Evolutionary conservation across 2,329 filamentous ascomycete genomes (phyloP).

Genomic region (Metarhizium rileyi): DNA sequence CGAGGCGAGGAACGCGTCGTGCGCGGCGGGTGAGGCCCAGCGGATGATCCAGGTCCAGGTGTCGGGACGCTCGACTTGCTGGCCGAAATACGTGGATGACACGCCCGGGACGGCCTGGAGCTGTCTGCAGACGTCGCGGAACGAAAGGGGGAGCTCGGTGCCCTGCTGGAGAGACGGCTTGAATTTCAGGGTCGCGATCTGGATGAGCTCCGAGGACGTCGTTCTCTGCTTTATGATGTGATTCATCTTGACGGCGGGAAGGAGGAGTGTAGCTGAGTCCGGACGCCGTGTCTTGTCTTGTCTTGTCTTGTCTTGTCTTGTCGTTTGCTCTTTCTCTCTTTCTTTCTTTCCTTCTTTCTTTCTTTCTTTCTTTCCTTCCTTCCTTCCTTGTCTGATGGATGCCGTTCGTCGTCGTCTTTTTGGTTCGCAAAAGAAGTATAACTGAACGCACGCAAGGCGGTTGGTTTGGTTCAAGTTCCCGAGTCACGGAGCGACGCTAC

Average conservation of each 20-base stretch:
- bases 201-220: slow-evolving; percentile 17
- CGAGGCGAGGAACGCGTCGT: slow-evolving; percentile 30
- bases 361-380: no score
- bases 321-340: no score
- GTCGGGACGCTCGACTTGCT: slow-evolving; percentile 23
- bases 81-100: slow-evolving; percentile 23
- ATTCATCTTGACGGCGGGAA: slow-evolving; percentile 3
- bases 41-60: slow-evolving; percentile 23
- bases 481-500: no score
- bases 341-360: no score
- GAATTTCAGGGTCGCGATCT: slow-evolving; percentile 24
- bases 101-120: slow-evolving; percentile 24
- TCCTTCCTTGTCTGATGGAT: no score
- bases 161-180: slow-evolving; percentile 16
- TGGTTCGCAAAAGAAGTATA: no score
- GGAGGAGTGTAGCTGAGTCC: neutral
- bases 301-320: no score
- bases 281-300: neutral
- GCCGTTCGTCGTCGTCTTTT: no score
- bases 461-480: no score
- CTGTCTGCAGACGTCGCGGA: slow-evolving; percentile 15
- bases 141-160: slow-evolving; percentile 10
- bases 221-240: slow-evolving; percentile 14
- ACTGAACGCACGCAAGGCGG: no score
- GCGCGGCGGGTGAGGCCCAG: slow-evolving; percentile 24